Evolutionary conservation across 2,329 filamentous ascomycete species (phyloP), one percentile per base, ranked within the genome.

Genomic region (Neofusicoccum cordaticola): DNA sequence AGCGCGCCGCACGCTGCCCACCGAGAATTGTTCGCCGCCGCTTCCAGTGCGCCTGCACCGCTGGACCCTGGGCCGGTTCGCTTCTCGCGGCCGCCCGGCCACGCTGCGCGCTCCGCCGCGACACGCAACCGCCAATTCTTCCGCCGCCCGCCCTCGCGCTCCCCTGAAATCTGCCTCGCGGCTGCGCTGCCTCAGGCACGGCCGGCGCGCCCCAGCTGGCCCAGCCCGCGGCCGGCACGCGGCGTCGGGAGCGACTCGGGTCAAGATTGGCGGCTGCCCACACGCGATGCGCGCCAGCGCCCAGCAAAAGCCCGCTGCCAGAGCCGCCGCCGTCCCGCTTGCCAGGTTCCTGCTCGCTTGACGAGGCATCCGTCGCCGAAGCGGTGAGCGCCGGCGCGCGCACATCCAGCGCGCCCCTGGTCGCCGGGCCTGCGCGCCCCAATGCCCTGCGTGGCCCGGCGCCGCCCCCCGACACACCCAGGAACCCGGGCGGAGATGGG

Each of bases 161-260:
- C 61, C 56, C 56, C 56, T 60, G 61, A 63, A 51, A 52, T 52
- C 34, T 58, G 39, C 53, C 39, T 34, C 39, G 17, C 19, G 52
- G 13, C 22, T 27, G 50, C 22, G 19, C 27, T 39, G 31, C 53
- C 39, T 31, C 45, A 52, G 60, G 60, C 45, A 52, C 60, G 6
- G 19, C 12, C 6, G 50, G 37, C 13, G 37, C 22, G 22, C 22
- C 22, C 2, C 37, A 12, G 37, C 37, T 15, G 37, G 9, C 13
- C 6, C 37, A 39, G n/a, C 27, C 41, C 11, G 6, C 41, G 27
- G 34, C 44, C 45, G 58, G 58, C 58, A 62, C 35, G 48, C 61
- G 61, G 60, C 37, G 35, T 63, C 61, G 61, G 61, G 48, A 53
- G 37, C 61, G 61, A 53, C 48, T 63, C 61, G 48, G 61, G 42